Conservation (phyloP, 495 filamentous ascomycete species). For the Hyaloscypha variabilis region DNA sequence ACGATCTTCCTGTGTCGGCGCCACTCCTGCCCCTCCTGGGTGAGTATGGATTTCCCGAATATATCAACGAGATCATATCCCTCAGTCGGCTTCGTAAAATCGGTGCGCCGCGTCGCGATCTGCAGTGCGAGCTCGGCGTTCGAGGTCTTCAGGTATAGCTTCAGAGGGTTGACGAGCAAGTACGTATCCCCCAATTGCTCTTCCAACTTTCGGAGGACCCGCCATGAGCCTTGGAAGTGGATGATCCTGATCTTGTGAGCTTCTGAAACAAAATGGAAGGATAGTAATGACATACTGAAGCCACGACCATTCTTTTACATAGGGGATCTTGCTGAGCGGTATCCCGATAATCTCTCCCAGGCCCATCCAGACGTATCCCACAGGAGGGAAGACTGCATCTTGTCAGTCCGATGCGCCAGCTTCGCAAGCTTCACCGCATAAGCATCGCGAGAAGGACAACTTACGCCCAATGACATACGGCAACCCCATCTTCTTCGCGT, state of each 20-base stretch:
- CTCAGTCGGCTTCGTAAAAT: slow-evolving; percentile 67
- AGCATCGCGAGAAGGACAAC: not conserved
- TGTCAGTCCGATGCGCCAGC: not conserved
- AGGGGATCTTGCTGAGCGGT: slow-evolving; percentile 1
- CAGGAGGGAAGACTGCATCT: slow-evolving; percentile 2
- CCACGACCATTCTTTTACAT: not conserved
- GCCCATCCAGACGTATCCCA: slow-evolving; percentile 6
- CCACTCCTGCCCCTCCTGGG: slow-evolving; percentile 66
- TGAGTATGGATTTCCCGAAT: slow-evolving; percentile 67
- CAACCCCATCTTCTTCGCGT: slow-evolving; percentile 8
- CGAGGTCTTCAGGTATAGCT: slow-evolving; percentile 15
- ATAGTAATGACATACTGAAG: not conserved
- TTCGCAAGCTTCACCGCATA: not conserved
- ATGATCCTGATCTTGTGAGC: slow-evolving; percentile 1
- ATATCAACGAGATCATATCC: slow-evolving; percentile 58
- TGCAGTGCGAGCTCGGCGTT: slow-evolving; percentile 61
- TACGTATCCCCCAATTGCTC: slow-evolving; percentile 13
- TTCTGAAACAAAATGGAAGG: not conserved
- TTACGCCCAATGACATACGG: slow-evolving; percentile 13
- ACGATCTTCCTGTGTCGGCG: slow-evolving; percentile 70
- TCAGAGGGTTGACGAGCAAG: slow-evolving; percentile 4
- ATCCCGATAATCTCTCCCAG: slow-evolving; percentile 1
- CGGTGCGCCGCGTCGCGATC: slow-evolving; percentile 59
- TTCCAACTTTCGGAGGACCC: not conserved
- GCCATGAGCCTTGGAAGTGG: slow-evolving; percentile 7